phyloP scores from a whole-genome alignment of 1,284 basidiomycete genomes.

The Apiotrichum domesticum region DNA sequence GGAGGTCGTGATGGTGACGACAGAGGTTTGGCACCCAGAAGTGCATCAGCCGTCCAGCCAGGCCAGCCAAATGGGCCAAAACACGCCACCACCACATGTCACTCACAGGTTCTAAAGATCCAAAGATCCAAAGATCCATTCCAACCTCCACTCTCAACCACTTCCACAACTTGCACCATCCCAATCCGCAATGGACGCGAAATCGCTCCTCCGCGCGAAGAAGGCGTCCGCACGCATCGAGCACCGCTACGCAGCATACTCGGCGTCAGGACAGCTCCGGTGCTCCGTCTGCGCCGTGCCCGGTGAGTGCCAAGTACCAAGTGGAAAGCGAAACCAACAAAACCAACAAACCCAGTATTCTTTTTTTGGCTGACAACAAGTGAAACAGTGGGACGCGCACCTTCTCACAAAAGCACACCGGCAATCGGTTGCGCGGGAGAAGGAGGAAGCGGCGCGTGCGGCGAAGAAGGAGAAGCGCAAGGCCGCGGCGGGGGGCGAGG shows the following conservation, averaged over 20 bases:
- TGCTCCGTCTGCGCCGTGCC: conserved; percentile 45
- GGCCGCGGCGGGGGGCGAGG: conserved; percentile 6
- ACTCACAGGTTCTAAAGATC: too few species aligned
- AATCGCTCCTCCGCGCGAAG: conserved; percentile 44
- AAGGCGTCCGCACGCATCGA: conserved; percentile 42
- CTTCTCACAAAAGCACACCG: conserved; percentile 46
- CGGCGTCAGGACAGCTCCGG: conserved; percentile 34
- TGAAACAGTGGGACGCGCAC: conserved; percentile 48
- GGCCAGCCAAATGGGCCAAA: too few species aligned
- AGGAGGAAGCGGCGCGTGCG: conserved; percentile 27
- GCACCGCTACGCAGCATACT: conserved; percentile 42
- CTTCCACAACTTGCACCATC: background rate
- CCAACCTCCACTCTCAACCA: background rate
- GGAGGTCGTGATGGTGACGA: background rate
- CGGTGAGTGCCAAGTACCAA: conserved; percentile 25
- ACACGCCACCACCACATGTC: too few species aligned
- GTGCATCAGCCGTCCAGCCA: background rate
- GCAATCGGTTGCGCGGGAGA: conserved; percentile 38
- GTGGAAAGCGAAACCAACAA: too few species aligned
- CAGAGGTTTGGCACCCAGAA: too few species aligned
- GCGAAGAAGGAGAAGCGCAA: conserved; percentile 12
- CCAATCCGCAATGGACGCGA: conserved; percentile 38
- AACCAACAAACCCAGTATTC: too few species aligned
- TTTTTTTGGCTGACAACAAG: conserved; percentile 16
- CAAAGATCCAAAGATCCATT: too few species aligned